A percentile compares a stretch with the other conserved stretches of the same genome.
phyloP scores from a whole-genome alignment of 352 stramenopile species.

The Globisporangium carolinianum region DNA sequence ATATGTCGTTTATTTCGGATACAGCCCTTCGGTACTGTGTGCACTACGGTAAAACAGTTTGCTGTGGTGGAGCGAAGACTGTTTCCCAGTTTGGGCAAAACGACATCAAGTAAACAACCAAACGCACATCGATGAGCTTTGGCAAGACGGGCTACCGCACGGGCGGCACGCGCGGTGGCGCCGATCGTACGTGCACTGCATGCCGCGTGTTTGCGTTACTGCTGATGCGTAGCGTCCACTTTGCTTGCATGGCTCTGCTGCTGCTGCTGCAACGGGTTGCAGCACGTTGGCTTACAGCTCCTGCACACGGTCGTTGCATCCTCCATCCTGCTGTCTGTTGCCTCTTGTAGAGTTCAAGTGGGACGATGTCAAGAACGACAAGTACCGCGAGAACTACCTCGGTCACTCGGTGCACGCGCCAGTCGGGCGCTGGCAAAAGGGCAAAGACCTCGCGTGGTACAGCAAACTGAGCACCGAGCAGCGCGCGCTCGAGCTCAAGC shows the following conservation, averaged over 20 bases:
- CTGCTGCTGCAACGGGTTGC: too few species aligned
- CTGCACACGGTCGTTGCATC: too few species aligned
- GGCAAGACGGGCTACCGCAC: conserved; percentile 81
- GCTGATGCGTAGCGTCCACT: too few species aligned
- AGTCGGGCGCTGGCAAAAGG: conserved; percentile 86
- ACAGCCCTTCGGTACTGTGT: too few species aligned
- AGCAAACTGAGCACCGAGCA: conserved; percentile 63
- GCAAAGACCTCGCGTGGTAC: conserved; percentile 89
- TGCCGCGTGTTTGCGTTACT: too few species aligned
- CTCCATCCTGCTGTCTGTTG: not conserved
- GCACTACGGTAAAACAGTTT: too few species aligned
- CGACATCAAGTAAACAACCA: too few species aligned
- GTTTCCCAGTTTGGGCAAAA: too few species aligned
- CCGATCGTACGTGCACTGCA: conserved; percentile 57
- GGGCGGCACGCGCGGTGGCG: conserved; percentile 80
- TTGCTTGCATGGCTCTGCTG: not conserved
- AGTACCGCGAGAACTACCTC: conserved; percentile 90
- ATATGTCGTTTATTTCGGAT: not conserved
- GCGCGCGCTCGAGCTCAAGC: conserved; percentile 37
- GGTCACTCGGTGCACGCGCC: conserved; percentile 84
- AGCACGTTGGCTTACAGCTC: too few species aligned
- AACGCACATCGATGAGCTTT: conserved; percentile 54
- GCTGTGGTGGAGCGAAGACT: too few species aligned
- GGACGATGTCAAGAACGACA: conserved; percentile 92
- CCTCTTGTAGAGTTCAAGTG: conserved; percentile 82